Percentiles rank a stretch among this genome's conserved stretches.
These are phyloP conservation scores for Jasminum sambac DNA, from an alignment of 257 asterid genomes.

Conservation along the genomic window DNA sequence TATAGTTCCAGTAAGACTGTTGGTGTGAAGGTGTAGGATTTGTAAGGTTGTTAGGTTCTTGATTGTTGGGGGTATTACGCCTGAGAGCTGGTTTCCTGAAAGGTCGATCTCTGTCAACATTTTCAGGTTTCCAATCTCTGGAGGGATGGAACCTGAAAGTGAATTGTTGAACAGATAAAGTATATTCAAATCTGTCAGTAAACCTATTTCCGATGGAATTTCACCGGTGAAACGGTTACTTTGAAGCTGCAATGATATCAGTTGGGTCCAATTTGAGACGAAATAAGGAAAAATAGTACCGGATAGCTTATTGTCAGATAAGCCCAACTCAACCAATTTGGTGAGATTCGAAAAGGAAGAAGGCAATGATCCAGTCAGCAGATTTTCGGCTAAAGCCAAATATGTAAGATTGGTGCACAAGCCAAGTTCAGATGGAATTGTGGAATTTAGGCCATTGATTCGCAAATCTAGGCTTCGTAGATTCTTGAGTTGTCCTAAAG, in stretches of 20 bases:
- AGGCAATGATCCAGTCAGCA: constrained; percentile 65
- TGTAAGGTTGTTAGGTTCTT: constrained; percentile 50
- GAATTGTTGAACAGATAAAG: constrained; percentile 48
- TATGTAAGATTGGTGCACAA: constrained; percentile 40
- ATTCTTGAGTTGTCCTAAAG: constrained; percentile 39
- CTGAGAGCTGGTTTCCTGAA: constrained; percentile 54
- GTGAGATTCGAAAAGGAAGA: constrained; percentile 58
- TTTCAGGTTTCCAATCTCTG: constrained; percentile 49
- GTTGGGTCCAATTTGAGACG: constrained; percentile 51
- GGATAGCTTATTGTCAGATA: constrained; percentile 60
- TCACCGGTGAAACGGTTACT: constrained; percentile 54
- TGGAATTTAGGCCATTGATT: constrained; percentile 32
- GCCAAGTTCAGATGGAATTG: constrained; percentile 54
- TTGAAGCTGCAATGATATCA: constrained; percentile 65
- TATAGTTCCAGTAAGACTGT: constrained; percentile 57
- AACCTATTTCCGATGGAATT: constrained; percentile 62
- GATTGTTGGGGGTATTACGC: constrained; percentile 57
- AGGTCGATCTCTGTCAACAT: constrained; percentile 39
- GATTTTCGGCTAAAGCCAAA: constrained; percentile 45
- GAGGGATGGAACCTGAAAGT: constrained; percentile 63
- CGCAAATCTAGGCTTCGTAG: constrained; percentile 40
- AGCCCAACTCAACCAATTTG: constrained; percentile 47
- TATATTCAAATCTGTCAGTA: constrained; percentile 32
- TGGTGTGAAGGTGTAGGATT: constrained; percentile 44
- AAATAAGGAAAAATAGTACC: constrained; percentile 51